Conservation (phyloP, 2,329 filamentous ascomycete genomes). For the Laburnicola sp. region DNA sequence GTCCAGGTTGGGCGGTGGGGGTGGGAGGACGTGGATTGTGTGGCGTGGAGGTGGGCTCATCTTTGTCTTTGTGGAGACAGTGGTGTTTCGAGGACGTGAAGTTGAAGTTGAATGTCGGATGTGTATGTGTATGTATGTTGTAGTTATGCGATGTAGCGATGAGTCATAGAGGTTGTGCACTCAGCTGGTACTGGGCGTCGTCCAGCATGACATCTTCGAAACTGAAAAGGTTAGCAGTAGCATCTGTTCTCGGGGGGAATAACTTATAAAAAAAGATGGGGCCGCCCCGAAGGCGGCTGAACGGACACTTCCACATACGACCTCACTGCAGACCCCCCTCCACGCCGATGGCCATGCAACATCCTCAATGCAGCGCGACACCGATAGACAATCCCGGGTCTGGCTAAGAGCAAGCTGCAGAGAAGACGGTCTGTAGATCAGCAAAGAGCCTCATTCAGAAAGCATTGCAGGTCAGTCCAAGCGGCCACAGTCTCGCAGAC, state of each 20-base stretch:
- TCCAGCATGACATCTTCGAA: background rate
- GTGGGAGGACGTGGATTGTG: conserved; percentile 4
- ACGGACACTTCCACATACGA: conserved; percentile 19
- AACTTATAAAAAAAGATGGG: conserved; percentile 49
- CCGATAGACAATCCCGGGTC: conserved; percentile 18
- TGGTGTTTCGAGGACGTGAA: background rate
- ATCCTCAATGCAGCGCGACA: conserved; percentile 4
- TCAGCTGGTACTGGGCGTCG: background rate
- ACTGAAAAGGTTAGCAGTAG: conserved; percentile 28
- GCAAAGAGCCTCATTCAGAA: conserved; percentile 14
- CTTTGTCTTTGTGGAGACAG: no score
- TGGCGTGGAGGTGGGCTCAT: conserved; percentile 15
- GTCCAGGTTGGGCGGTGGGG: conserved; percentile 11
- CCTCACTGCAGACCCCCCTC: conserved; percentile 22
- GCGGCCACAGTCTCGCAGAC: conserved; percentile 18
- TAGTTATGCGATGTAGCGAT: no score
- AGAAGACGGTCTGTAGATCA: conserved; percentile 15
- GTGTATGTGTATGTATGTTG: no score
- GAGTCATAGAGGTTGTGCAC: background rate
- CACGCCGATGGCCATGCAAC: conserved; percentile 14
- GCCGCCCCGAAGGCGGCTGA: conserved; percentile 33
- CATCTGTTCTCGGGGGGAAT: conserved; percentile 13
- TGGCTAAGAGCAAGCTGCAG: conserved; percentile 24
- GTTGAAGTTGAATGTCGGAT: background rate
- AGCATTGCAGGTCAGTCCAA: conserved; percentile 10